phyloP scores from a whole-genome alignment of 2,329 filamentous ascomycete genomes.

The Allantophomopsis lycopodina region DNA sequence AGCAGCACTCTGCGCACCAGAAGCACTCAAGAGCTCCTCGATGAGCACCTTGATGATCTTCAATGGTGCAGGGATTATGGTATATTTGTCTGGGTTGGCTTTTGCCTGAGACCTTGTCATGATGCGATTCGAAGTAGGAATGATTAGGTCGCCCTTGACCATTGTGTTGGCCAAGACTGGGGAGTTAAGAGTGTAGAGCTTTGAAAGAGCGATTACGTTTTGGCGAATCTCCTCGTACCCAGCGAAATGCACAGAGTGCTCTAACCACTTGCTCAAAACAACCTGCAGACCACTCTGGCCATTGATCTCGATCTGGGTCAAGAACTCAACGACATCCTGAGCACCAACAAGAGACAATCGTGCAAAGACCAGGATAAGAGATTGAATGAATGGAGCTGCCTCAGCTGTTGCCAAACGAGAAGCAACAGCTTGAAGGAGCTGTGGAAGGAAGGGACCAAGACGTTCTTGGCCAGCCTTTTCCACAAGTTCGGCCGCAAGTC shows the following conservation, averaged over 20 bases:
- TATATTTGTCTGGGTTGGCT: conserved; percentile 82
- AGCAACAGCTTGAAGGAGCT: conserved; percentile 81
- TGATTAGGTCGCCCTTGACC: conserved; percentile 86
- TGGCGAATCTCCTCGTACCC: conserved; percentile 95
- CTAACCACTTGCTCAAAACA: conserved; percentile 88
- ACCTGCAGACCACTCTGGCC: conserved; percentile 75
- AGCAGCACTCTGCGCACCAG: conserved; percentile 46
- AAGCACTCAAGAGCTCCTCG: conserved; percentile 76
- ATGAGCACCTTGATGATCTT: conserved; percentile 96
- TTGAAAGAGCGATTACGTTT: conserved; percentile 89
- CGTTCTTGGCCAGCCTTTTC: conserved; percentile 89
- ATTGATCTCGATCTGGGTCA: conserved; percentile 70
- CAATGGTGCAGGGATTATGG: conserved; percentile 71
- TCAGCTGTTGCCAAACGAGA: conserved; percentile 70
- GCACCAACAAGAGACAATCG: conserved; percentile 75
- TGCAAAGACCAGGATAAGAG: conserved; percentile 87
- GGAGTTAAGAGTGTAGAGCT: conserved; percentile 80
- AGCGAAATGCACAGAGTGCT: conserved; percentile 95
- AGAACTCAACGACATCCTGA: conserved; percentile 81
- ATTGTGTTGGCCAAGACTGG: conserved; percentile 62
- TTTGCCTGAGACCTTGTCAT: conserved; percentile 88
- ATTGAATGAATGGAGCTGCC: conserved; percentile 86
- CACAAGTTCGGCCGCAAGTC: conserved; percentile 84
- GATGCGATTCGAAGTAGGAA: conserved; percentile 66
- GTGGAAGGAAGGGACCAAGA: conserved; percentile 78